Conservation (phyloP, 345 rosid species). For the Crucihimalaya himalaica region DNA sequence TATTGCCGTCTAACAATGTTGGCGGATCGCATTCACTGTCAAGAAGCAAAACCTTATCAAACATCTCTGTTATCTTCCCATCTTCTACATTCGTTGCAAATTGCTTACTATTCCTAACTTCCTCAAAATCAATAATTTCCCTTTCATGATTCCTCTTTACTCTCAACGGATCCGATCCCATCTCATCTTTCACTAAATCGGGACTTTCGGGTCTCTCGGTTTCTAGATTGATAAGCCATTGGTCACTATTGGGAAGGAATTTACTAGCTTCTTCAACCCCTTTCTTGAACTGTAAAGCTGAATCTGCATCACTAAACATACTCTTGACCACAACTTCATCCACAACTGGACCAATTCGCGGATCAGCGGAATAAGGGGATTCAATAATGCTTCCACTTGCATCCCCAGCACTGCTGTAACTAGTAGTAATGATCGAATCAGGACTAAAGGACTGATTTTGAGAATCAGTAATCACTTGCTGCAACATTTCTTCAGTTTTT, state of each 20-base stretch:
- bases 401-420: neutral
- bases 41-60: slow-evolving; percentile 65
- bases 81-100: slow-evolving; percentile 55
- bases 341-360: slow-evolving; percentile 4
- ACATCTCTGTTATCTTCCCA: slow-evolving; percentile 59
- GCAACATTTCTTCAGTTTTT: slow-evolving; percentile 65
- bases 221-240: slow-evolving; percentile 46
- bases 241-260: slow-evolving; percentile 61
- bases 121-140: slow-evolving; percentile 54
- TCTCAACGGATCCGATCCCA: slow-evolving; percentile 20
- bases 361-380: neutral
- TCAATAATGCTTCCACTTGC: slow-evolving; percentile 25
- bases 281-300: slow-evolving; percentile 39
- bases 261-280: slow-evolving; percentile 63
- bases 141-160: slow-evolving; percentile 62
- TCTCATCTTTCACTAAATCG: slow-evolving; percentile 37
- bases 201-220: slow-evolving; percentile 6
- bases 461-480: slow-evolving; percentile 56
- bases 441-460: slow-evolving; percentile 29
- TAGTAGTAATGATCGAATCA: slow-evolving; percentile 33
- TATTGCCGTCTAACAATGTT: neutral
- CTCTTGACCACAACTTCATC: slow-evolving; percentile 49
- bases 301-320: slow-evolving; percentile 56
- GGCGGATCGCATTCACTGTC: slow-evolving; percentile 27
- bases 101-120: slow-evolving; percentile 66